These are phyloP conservation scores for Spergularia azorica DNA, from an alignment of 179 eudicot genomes.

Conservation along the genomic window DNA sequence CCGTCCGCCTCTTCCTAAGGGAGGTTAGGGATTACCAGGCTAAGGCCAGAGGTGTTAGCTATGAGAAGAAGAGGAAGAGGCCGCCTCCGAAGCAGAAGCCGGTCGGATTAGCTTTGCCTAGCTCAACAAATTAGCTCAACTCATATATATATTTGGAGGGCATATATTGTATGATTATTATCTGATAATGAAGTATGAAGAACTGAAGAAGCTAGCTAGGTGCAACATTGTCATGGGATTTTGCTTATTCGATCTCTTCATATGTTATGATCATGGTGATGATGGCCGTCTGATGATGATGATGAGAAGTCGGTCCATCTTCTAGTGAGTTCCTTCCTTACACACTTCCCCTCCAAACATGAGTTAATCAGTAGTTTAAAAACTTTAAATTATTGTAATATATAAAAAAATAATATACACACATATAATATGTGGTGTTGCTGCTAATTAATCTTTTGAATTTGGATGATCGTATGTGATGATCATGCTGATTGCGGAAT, in stretches of 20 bases:
- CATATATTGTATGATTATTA: not conserved
- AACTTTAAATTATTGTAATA: not conserved
- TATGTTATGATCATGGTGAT: too few species aligned
- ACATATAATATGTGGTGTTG: not conserved
- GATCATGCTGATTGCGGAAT: slow-evolving; percentile 3
- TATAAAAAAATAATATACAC: not conserved
- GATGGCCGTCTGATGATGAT: not conserved
- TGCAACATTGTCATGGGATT: too few species aligned
- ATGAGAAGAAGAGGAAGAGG: slow-evolving; percentile 65
- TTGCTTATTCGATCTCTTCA: too few species aligned
- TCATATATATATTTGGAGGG: not conserved
- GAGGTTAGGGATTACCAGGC: slow-evolving; percentile 73
- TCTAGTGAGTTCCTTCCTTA: not conserved
- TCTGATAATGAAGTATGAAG: not conserved
- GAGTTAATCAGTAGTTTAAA: not conserved
- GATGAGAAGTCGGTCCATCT: not conserved
- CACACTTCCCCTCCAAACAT: not conserved
- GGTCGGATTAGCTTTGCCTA: slow-evolving; percentile 16
- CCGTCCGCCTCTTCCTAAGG: slow-evolving; percentile 61
- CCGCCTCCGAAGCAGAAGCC: slow-evolving; percentile 25
- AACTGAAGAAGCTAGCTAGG: too few species aligned
- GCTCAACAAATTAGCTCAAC: not conserved
- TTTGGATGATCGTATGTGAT: not conserved
- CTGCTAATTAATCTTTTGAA: not conserved
- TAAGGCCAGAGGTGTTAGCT: slow-evolving; percentile 69